These are phyloP conservation scores for Phytophthora capsici DNA, from an alignment of 352 stramenopile genomes.

Conservation along the genomic window DNA sequence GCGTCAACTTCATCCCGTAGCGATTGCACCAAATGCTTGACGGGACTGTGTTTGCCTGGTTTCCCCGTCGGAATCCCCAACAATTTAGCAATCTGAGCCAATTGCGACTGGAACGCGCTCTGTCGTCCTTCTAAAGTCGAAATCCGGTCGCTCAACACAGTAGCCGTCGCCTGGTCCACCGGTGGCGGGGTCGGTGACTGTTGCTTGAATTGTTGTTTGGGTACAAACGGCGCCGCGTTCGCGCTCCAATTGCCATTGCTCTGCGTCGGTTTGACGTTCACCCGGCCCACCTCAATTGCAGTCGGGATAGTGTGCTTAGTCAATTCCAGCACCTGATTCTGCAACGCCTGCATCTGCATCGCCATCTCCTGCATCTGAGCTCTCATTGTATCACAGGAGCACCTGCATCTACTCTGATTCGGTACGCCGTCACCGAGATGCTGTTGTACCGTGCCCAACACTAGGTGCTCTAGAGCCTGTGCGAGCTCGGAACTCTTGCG, in stretches of 20 bases:
- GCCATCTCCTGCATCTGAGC: slow-evolving; percentile 64
- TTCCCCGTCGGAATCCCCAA: slow-evolving; percentile 72
- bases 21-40: slow-evolving; percentile 79
- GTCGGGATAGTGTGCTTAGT: slow-evolving; percentile 25
- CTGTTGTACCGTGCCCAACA: slow-evolving; percentile 47
- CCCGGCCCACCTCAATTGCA: slow-evolving; percentile 15
- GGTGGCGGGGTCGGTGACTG: slow-evolving; percentile 1
- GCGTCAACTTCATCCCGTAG: slow-evolving; percentile 68
- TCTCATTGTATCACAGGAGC: slow-evolving; percentile 52
- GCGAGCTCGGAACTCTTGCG: slow-evolving; percentile 67
- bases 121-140: slow-evolving; percentile 84
- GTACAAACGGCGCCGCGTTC: slow-evolving; percentile 35
- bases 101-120: slow-evolving; percentile 83
- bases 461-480: slow-evolving; percentile 61
- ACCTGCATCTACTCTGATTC: slow-evolving; percentile 20
- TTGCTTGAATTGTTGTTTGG: slow-evolving; percentile 33
- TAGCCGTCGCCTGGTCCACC: slow-evolving; percentile 32
- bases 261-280: slow-evolving; percentile 3
- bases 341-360: slow-evolving; percentile 51
- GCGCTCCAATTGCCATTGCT: slow-evolving; percentile 31
- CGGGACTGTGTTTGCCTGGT: slow-evolving; percentile 66
- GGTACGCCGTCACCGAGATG: slow-evolving; percentile 23
- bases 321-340: slow-evolving; percentile 52
- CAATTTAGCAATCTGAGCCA: slow-evolving; percentile 82
- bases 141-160: slow-evolving; percentile 71